phyloP scores from a whole-genome alignment of 495 filamentous ascomycete species.

The Tuber umbilicatum region DNA sequence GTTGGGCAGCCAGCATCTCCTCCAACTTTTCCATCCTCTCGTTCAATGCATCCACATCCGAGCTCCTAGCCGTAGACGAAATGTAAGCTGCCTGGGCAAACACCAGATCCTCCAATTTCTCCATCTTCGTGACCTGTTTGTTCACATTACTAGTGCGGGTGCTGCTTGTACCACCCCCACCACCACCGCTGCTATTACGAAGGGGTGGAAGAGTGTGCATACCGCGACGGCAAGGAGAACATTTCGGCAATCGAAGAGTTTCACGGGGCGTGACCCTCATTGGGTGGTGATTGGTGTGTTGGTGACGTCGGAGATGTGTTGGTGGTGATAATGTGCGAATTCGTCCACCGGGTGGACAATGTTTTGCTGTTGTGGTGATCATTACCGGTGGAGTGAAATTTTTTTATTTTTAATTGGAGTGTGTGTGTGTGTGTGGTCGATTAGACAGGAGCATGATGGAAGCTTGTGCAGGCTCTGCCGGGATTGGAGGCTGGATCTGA shows the following conservation, averaged over 20 bases:
- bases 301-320: background rate
- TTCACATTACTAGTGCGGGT: background rate
- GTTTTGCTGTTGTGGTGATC: background rate
- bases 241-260: conserved; percentile 1
- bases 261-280: background rate
- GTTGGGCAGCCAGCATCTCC: background rate
- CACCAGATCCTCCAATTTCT: background rate
- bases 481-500: background rate
- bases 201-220: background rate
- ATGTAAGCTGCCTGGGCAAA: background rate
- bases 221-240: background rate
- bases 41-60: background rate
- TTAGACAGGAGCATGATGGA: background rate
- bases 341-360: background rate
- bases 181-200: background rate
- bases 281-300: background rate
- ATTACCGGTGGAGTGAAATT: background rate
- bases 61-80: background rate
- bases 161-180: background rate
- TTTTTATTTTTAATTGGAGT: background rate
- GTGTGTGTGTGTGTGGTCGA: background rate
- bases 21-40: conserved; percentile 1
- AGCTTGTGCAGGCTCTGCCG: background rate
- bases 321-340: background rate
- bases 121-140: background rate